Evolutionary conservation across 305 asterid genomes (phyloP).

Genomic region (Fraxinus xanthoxyloides): DNA sequence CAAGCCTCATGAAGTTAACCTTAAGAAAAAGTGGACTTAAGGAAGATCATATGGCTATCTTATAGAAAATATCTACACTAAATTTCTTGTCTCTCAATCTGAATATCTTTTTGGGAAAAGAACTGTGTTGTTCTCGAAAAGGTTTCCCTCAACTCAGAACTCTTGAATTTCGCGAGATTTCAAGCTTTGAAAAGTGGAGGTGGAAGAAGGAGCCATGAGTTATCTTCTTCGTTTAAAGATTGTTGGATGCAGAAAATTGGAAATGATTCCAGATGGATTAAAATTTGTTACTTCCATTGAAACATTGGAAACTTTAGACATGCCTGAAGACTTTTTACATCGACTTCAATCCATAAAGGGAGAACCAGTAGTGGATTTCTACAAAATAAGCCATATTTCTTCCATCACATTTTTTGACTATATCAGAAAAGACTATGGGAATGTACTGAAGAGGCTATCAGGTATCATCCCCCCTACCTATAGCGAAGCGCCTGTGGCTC

Average conservation of each 20-base stretch:
- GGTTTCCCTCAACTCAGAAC: slow-evolving; percentile 23
- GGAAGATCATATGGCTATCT: slow-evolving; percentile 37
- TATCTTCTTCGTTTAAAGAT: slow-evolving; percentile 12
- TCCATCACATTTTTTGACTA: not conserved
- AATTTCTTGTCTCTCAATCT: slow-evolving; percentile 23
- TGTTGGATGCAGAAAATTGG: not conserved
- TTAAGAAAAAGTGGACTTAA: slow-evolving; percentile 33
- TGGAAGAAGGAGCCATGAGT: slow-evolving; percentile 32
- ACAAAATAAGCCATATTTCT: not conserved
- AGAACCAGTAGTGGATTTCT: not conserved
- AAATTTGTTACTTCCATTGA: slow-evolving; percentile 12
- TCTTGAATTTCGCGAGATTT: not conserved
- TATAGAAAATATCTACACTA: slow-evolving; percentile 44
- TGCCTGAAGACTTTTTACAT: slow-evolving; percentile 16
- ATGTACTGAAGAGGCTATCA: not conserved
- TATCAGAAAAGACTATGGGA: not conserved
- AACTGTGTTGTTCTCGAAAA: slow-evolving; percentile 17
- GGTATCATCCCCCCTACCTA: not conserved
- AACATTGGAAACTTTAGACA: not conserved
- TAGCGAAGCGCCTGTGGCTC: too few relatives aligned
- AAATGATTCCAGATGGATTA: slow-evolving; percentile 33
- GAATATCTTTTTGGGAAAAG: slow-evolving; percentile 25
- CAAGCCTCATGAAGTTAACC: slow-evolving; percentile 30
- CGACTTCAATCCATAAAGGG: not conserved
- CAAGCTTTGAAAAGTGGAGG: slow-evolving; percentile 21